A percentile compares a stretch with the other conserved stretches of the same genome.
These are phyloP conservation scores for Penicillium salamii DNA, from an alignment of 495 filamentous ascomycete species.

Conservation along the genomic window DNA sequence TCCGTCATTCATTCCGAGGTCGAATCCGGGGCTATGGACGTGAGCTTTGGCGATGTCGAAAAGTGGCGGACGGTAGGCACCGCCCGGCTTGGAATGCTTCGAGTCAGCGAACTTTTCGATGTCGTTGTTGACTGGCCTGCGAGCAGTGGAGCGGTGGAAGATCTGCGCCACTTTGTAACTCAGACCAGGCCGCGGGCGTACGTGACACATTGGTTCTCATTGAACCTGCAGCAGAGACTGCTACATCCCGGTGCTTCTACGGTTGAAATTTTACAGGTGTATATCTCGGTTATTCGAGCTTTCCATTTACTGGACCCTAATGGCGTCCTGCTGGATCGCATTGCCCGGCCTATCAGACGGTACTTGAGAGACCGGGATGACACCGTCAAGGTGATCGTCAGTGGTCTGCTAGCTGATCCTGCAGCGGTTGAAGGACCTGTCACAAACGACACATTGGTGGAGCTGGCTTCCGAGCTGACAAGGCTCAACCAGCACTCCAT, in stretches of 20 bases:
- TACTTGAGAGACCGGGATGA: slow-evolving; percentile 95
- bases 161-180: slow-evolving; percentile 63
- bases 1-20: slow-evolving; percentile 40
- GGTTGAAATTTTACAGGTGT: slow-evolving; percentile 80
- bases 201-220: slow-evolving; percentile 70
- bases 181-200: slow-evolving; percentile 53
- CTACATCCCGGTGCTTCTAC: slow-evolving; percentile 89
- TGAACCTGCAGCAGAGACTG: slow-evolving; percentile 65
- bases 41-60: slow-evolving; percentile 61
- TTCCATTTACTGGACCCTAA: slow-evolving; percentile 89
- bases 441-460: slow-evolving; percentile 57
- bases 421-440: slow-evolving; percentile 42
- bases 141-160: slow-evolving; percentile 78
- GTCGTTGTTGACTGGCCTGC: slow-evolving; percentile 81
- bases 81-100: slow-evolving; percentile 71
- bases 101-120: slow-evolving; percentile 82
- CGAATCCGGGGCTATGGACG: slow-evolving; percentile 27
- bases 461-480: slow-evolving; percentile 72
- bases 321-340: slow-evolving; percentile 83
- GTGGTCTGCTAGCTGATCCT: slow-evolving; percentile 73
- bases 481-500: slow-evolving; percentile 52
- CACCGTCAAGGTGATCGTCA: slow-evolving; percentile 81
- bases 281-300: slow-evolving; percentile 87
- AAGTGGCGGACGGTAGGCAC: slow-evolving; percentile 81
- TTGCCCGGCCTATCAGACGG: slow-evolving; percentile 76